Evolutionary conservation across 352 stramenopile species (phyloP).

Genomic region (Phytophthora pluvialis): DNA sequence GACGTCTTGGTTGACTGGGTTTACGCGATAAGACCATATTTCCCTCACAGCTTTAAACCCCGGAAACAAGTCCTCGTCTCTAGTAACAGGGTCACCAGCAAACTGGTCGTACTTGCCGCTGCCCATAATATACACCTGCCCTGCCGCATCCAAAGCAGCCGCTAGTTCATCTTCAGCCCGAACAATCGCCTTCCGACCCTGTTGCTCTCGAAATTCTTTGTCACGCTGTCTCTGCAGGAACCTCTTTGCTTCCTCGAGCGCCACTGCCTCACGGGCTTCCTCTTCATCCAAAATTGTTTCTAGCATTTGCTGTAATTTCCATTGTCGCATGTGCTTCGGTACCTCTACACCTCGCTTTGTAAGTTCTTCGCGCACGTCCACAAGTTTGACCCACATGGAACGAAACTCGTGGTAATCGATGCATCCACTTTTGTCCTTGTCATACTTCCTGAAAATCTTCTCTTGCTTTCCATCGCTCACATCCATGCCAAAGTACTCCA

Average conservation of each 20-base stretch:
- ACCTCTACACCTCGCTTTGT: conserved; percentile 88
- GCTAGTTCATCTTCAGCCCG: conserved; percentile 86
- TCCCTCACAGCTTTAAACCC: conserved; percentile 68
- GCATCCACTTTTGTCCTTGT: conserved; percentile 89
- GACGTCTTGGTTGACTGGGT: conserved; percentile 17
- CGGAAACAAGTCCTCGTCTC: conserved; percentile 65
- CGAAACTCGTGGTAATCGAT: conserved; percentile 96
- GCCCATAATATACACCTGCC: conserved; percentile 94
- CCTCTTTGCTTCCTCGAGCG: conserved; percentile 77
- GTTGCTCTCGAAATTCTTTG: conserved; percentile 54
- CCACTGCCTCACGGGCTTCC: conserved; percentile 81
- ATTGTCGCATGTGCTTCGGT: conserved; percentile 84
- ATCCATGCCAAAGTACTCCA: conserved; percentile 93
- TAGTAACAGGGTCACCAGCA: conserved; percentile 47
- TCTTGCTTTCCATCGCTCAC: conserved; percentile 92
- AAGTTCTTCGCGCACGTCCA: conserved; percentile 86
- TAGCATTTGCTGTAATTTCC: conserved; percentile 86
- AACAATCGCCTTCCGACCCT: conserved; percentile 61
- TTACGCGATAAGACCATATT: conserved; percentile 65
- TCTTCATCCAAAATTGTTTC: conserved; percentile 92
- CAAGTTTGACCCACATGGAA: conserved; percentile 89
- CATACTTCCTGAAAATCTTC: conserved; percentile 92
- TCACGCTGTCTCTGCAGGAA: conserved; percentile 82
- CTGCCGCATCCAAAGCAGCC: conserved; percentile 89
- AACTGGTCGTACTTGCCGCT: conserved; percentile 89